Evolutionary conservation across 495 filamentous ascomycete genomes (phyloP), one percentile per base, ranked within the genome.

Genomic region (Aspergillus coremiiformis): DNA sequence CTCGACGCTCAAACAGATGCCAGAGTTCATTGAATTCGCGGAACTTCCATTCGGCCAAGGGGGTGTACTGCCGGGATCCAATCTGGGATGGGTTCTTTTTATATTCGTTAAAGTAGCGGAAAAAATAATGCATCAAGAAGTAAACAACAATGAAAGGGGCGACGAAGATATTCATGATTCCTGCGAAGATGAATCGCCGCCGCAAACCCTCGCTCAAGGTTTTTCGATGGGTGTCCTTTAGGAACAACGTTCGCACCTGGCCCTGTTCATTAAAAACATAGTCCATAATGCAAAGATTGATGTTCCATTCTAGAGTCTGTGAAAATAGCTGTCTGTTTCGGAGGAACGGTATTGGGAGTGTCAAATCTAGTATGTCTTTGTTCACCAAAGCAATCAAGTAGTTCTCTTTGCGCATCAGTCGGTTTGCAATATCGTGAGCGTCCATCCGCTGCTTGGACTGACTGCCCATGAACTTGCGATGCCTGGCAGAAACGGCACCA

Each of bases 1-100:
- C 76, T 11, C 93, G 83, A 51, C 89, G 85, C 54, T 89, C 79
- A 60, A 96, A 98, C 1, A 97, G 73, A 71, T 97, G 93, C 56
- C 83, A 84, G 0, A 98, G 79, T 65, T 98, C 93, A 59, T 98
- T 98, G 76, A 97, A 97, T 66, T 97, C 92, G 44, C 93, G 86
- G 53, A 97, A 96, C 60, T 96, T 96, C 94, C 93, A 97, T 65
- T 94, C 87, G 2, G 94, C 93, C 44, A 96, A 78, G 1, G 90
- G 88, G 2, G 91, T 96, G 59, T 96, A 98, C 58, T 87, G 84
- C 12, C 93, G 83, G 20, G 88, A 85, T 14, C 86, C 85, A 29
- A 90, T 78, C 44, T 89, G 78, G 0, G 88, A 85, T 0, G 93
- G 92, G 55, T 95, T 94, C 62, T 85, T 90, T 68, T 95, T 89